Evolutionary conservation across 164 flowering plant genomes (phyloP).

Genomic region (Vitis cinerea): DNA sequence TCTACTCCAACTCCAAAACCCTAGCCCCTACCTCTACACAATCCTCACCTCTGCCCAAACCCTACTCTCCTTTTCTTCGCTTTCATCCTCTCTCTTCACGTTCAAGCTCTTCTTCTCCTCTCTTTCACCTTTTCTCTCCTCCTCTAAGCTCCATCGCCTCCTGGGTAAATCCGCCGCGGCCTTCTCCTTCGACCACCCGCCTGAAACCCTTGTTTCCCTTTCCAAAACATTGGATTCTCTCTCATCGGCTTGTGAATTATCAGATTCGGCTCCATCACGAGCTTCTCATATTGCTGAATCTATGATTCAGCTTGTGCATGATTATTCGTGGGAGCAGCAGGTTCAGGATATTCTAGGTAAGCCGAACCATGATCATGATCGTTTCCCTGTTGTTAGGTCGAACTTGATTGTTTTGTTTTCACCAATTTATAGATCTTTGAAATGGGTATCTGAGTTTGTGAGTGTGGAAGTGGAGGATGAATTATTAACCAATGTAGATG

Average conservation of each 20-base stretch:
- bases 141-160: slow-evolving; percentile 47
- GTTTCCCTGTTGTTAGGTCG: slow-evolving; percentile 28
- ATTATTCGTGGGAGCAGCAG: slow-evolving; percentile 71
- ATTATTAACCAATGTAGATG: slow-evolving; percentile 20
- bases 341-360: slow-evolving; percentile 29
- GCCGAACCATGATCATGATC: slow-evolving; percentile 2
- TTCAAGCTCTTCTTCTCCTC: slow-evolving; percentile 82
- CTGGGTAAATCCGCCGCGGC: slow-evolving; percentile 33
- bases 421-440: slow-evolving; percentile 30
- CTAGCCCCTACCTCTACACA: slow-evolving; percentile 52
- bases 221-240: slow-evolving; percentile 39
- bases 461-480: slow-evolving; percentile 28
- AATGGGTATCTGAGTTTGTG: slow-evolving; percentile 36
- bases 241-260: not conserved
- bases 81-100: slow-evolving; percentile 72
- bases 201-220: slow-evolving; percentile 41
- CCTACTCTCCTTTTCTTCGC: slow-evolving; percentile 51
- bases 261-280: not conserved
- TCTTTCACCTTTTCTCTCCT: slow-evolving; percentile 66
- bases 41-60: slow-evolving; percentile 40
- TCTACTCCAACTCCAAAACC: slow-evolving; percentile 38
- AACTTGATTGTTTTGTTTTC: slow-evolving; percentile 78
- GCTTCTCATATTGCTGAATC: slow-evolving; percentile 41
- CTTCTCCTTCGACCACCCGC: slow-evolving; percentile 58
- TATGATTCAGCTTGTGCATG: slow-evolving; percentile 60